Percentiles rank a stretch among this genome's conserved stretches.
Evolutionary conservation across 352 stramenopile species (phyloP).

Genomic region (Phytophthora citricola): DNA sequence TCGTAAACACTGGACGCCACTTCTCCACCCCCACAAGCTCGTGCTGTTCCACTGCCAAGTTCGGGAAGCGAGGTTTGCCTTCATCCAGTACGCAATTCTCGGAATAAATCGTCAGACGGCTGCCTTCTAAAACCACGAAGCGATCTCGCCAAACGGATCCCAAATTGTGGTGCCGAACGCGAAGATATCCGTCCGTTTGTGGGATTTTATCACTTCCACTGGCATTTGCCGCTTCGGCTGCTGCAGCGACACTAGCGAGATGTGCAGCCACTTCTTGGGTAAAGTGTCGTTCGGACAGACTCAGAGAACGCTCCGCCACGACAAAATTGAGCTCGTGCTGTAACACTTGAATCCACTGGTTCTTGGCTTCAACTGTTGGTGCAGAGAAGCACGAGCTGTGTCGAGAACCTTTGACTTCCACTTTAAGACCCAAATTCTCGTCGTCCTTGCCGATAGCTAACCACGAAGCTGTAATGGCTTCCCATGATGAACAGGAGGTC

Average conservation of each 20-base stretch:
- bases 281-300: conserved; percentile 61
- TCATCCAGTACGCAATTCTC: conserved; percentile 43
- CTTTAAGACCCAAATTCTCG: conserved; percentile 47
- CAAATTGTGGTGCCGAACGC: conserved; percentile 53
- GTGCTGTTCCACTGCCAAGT: conserved; percentile 53
- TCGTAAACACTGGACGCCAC: conserved; percentile 54
- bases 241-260: conserved; percentile 25
- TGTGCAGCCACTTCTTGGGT: conserved; percentile 57
- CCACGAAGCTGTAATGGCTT: conserved; percentile 27
- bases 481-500: conserved; percentile 53
- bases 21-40: conserved; percentile 56
- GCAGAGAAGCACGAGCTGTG: conserved; percentile 50
- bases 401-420: conserved; percentile 36
- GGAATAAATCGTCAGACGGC: conserved; percentile 40
- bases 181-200: conserved; percentile 48
- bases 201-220: not conserved
- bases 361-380: conserved; percentile 38
- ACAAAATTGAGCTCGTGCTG: conserved; percentile 70
- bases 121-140: conserved; percentile 49
- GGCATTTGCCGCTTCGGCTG: not conserved
- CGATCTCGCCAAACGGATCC: conserved; percentile 61
- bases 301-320: conserved; percentile 62
- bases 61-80: conserved; percentile 5
- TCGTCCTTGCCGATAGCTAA: conserved; percentile 31
- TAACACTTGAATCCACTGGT: conserved; percentile 60